Conservation (phyloP, 192 early-diverging fungal genomes). For the Backusella morwellensis region DNA sequence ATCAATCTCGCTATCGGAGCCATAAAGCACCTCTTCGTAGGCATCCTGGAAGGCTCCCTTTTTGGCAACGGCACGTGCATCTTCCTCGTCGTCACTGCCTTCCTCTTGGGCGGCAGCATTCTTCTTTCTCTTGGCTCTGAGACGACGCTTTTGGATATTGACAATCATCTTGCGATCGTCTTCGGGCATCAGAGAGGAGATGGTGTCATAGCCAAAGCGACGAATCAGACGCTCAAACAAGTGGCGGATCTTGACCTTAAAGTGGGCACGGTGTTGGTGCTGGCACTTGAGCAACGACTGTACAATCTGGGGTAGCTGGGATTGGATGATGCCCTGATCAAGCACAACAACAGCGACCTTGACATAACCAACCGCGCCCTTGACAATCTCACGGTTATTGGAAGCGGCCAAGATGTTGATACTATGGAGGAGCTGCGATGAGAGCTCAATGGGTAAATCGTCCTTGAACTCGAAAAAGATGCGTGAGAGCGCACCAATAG, state of each 20-base stretch:
- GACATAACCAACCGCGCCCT: constrained; percentile 88
- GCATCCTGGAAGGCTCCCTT: constrained; percentile 65
- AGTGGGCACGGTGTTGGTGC: constrained; percentile 82
- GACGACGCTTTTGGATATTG: constrained; percentile 92
- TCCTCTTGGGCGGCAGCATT: constrained; percentile 41
- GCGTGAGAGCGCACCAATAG: constrained; percentile 79
- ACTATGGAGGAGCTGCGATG: constrained; percentile 75
- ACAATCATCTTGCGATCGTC: constrained; percentile 82
- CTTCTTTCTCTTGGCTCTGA: constrained; percentile 80
- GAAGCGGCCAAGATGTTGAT: constrained; percentile 79
- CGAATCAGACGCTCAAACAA: constrained; percentile 90
- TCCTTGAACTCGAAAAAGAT: constrained; percentile 92
- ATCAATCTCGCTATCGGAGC: constrained; percentile 86
- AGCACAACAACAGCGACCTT: constrained; percentile 87
- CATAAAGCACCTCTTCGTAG: constrained; percentile 90
- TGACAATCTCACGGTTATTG: constrained; percentile 88
- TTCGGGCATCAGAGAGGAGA: constrained; percentile 81
- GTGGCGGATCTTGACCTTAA: constrained; percentile 90
- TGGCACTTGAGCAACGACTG: constrained; percentile 76
- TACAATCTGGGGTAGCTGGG: constrained; percentile 74
- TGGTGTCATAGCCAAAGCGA: constrained; percentile 74
- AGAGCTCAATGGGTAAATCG: constrained; percentile 58
- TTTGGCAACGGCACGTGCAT: constrained; percentile 45
- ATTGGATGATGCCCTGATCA: constrained; percentile 65
- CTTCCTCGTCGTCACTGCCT: constrained; percentile 46